Evolutionary conservation across 257 asterid species (phyloP).

Genomic region (Primulina eburnea): DNA sequence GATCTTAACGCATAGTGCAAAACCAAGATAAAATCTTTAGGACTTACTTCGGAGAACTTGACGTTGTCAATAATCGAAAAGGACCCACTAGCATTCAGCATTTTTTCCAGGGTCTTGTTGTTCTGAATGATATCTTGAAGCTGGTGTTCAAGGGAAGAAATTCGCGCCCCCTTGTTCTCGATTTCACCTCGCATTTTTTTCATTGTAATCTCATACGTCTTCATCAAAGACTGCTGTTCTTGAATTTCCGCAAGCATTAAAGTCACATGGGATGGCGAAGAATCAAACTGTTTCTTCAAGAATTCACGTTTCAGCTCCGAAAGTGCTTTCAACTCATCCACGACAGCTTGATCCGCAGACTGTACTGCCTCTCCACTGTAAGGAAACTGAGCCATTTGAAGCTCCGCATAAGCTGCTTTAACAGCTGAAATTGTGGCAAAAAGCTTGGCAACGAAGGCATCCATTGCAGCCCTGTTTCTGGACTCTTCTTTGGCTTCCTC

Average conservation of each 20-base stretch:
- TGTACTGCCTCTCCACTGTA: constrained; percentile 67
- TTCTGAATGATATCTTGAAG: constrained; percentile 29
- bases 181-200: constrained; percentile 82
- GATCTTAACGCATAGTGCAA: constrained; percentile 69
- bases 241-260: constrained; percentile 89
- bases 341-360: constrained; percentile 83
- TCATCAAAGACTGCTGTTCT: constrained; percentile 91
- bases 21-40: constrained; percentile 62
- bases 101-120: constrained; percentile 59
- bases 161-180: constrained; percentile 42
- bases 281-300: constrained; percentile 64
- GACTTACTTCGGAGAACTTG: constrained; percentile 41
- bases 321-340: constrained; percentile 64
- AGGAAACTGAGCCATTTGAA: constrained; percentile 96
- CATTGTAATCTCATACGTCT: constrained; percentile 92
- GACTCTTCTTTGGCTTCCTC: constrained; percentile 56
- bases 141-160: constrained; percentile 29
- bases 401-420: constrained; percentile 94
- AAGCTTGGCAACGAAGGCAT: constrained; percentile 85
- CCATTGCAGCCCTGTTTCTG: constrained; percentile 63
- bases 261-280: constrained; percentile 91
- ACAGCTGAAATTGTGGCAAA: constrained; percentile 81
- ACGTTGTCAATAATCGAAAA: constrained; percentile 72
- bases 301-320: constrained; percentile 72
- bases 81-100: constrained; percentile 72